Conservation (phyloP, 495 filamentous ascomycete genomes). For the Aspergillus haitiensis region DNA sequence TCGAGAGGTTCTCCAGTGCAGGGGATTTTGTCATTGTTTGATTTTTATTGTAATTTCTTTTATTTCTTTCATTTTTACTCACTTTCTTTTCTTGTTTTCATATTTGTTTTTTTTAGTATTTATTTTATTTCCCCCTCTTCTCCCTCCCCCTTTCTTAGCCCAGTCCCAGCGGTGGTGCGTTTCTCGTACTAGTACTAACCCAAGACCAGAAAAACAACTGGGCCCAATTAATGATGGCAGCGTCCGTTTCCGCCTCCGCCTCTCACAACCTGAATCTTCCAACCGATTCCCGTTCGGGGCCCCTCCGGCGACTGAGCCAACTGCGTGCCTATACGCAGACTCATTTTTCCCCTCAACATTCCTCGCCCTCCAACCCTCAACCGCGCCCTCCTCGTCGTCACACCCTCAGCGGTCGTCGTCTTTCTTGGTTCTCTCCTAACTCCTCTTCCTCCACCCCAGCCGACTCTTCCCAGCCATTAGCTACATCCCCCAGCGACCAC, state of each 20-base stretch:
- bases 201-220: slow-evolving; percentile 9
- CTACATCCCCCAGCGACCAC: slow-evolving; percentile 27
- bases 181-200: slow-evolving; percentile 4
- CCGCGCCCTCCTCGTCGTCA: slow-evolving; percentile 34
- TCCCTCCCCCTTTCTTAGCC: background rate
- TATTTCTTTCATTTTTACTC: background rate
- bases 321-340: slow-evolving; percentile 71
- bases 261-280: slow-evolving; percentile 23
- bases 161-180: background rate
- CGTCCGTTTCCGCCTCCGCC: slow-evolving; percentile 46
- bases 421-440: slow-evolving; percentile 40
- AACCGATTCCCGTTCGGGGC: slow-evolving; percentile 52
- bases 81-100: background rate
- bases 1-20: too few relatives aligned
- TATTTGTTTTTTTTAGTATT: background rate
- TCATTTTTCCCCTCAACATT: slow-evolving; percentile 53
- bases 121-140: background rate
- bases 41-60: background rate
- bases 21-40: background rate
- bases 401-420: slow-evolving; percentile 40
- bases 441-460: slow-evolving; percentile 27
- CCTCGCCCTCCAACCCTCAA: slow-evolving; percentile 36
- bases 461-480: slow-evolving; percentile 30
- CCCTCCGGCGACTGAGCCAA: slow-evolving; percentile 71
- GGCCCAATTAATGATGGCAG: slow-evolving; percentile 35